Evolutionary conservation across 805 yeast species (phyloP), one percentile per base, ranked within the genome.

Genomic region (Cyberlindnera subsufficiens): DNA sequence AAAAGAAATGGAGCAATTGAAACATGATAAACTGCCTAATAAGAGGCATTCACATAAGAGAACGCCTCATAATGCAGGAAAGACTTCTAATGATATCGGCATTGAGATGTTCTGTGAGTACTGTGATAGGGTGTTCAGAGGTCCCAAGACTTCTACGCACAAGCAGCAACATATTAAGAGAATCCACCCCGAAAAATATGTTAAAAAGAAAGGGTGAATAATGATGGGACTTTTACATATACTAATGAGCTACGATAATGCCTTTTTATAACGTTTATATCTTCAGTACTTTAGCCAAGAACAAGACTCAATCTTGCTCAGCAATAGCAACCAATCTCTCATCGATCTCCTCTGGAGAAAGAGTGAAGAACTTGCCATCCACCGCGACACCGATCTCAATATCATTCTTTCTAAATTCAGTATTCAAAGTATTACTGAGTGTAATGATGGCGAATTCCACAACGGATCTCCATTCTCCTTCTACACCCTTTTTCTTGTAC

Each of bases 301-400:
- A 9, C 27, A 22, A 15, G n/a, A 20, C 38, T 56, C 71, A 90
- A 69, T 93, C 99, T 69, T 87, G 91, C 69, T 93, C 99, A 40
- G 99, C 98, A 62, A 93, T 89, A 19, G 96, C 78, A 29, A 89
- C 86, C 60, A 93, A 74, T 60, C 98, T 76, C 68, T 88, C 96
- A 64, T 93, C 99, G 52, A 93, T 90, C 66, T 93, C 95, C 32
- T 89, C 96, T 9, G 85, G 75, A 5, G 81, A 71, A 56, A 93
- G 76, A 25, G 78, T 71, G 49, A 82, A 76, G 70, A 91, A 91
- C 39, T 82, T 83, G 30, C 66, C 77, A 39, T 69, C 67, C 3
- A 85, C 72, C 22, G 96, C 96, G 37, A 90, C 85, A 41, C 97
- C 99, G 47, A 93, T 75, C 69, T 93, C 99, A 43, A 93, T 70